These are phyloP conservation scores for Suillus spraguei DNA, from an alignment of 768 basidiomycete genomes.

Conservation along the genomic window DNA sequence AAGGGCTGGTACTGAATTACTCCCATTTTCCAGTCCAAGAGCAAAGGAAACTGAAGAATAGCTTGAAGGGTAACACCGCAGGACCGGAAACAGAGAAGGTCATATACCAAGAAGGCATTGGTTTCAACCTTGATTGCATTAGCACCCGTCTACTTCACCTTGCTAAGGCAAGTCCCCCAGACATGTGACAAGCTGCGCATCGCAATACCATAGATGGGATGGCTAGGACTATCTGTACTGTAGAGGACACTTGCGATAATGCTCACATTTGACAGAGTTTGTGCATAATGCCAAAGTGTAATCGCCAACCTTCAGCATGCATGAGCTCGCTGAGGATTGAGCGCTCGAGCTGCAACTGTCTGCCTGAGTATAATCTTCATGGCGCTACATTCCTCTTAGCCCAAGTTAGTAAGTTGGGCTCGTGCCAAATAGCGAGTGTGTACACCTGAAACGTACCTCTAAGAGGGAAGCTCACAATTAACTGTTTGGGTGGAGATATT, in stretches of 20 bases:
- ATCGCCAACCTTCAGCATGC: background rate
- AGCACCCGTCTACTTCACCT: constrained; percentile 3
- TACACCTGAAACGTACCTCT: background rate
- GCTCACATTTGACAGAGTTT: background rate
- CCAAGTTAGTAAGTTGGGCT: background rate
- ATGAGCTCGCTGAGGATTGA: background rate
- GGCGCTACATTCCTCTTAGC: background rate
- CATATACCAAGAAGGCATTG: constrained; percentile 3
- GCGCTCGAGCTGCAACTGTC: background rate
- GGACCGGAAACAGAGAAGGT: background rate
- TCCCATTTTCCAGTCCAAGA: background rate
- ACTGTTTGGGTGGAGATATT: background rate
- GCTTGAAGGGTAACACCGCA: background rate
- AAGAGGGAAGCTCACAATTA: background rate
- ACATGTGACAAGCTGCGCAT: background rate
- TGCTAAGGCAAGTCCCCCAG: background rate
- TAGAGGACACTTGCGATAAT: background rate
- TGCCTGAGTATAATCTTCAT: background rate
- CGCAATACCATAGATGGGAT: background rate
- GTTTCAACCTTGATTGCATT: background rate
- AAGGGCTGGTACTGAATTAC: background rate
- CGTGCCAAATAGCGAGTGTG: background rate
- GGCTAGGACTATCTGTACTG: background rate
- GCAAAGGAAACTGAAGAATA: constrained; percentile 3
- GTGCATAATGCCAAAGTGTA: background rate